Base-by-base conservation (phyloP, 148 eudicot genomes). In the Silene uniflora region DNA sequence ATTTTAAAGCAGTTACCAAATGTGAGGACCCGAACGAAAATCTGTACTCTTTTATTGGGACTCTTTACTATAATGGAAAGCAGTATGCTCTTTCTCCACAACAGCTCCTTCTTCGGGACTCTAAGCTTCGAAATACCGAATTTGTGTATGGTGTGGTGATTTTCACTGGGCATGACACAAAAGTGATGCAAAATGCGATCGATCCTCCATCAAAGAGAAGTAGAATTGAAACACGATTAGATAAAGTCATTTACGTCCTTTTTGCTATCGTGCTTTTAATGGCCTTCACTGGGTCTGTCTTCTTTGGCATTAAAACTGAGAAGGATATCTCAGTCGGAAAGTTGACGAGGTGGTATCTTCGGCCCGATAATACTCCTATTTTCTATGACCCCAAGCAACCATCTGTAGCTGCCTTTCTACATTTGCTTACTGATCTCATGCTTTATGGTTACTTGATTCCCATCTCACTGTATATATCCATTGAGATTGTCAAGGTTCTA, bases 1-100 rank as follows among this genome's bases (percentile, higher is more conserved):
- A 75, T 49, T 85, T 85, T 76, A 85, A 85, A 77, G 84, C 83
- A 24, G 62, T 85, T 39, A 75, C 79, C 47, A 85, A 85, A 75
- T 85, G 88, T 60, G 88, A 85, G 83, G 88, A 85, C 59, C 88
- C 88, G 19, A 85, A 85, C 73, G 88, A 82, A 55, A 79, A 83
- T 75, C 78, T 85, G 23, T 85, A 80, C 83, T 71, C 85, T 27
- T 85, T 85, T 75, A 69, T 85, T 42, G 88, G 88, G 62, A 83
- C 88, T 19, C 67, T 85, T 24, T 68, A 61, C 71, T 78, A 72
- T 73, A 66, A 80, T 49, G 73, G 79, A 72, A 83, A 75, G 60
- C 85, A 80, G 47, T 72, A 77, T 75, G 84, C 88, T 68, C 88
- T 85, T 78, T 82, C 88, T 75, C 61, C 78, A 49, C 85, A 83